phyloP scores from a whole-genome alignment of 192 early-diverging fungal species.

The Backusella sp. region DNA sequence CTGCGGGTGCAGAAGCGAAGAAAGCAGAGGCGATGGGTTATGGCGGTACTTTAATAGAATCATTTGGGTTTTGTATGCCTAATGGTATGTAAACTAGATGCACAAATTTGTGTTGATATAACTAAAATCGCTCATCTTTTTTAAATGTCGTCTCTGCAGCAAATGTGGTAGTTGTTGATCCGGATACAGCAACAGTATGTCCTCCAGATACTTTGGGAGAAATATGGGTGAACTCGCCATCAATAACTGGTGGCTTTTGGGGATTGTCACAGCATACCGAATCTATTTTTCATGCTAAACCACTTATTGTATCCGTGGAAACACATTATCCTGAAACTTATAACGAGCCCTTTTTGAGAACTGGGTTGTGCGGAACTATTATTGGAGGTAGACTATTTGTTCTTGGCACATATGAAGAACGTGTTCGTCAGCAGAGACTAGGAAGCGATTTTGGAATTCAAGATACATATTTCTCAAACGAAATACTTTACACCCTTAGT shows the following conservation, averaged over 20 bases:
- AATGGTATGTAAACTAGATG: conserved; percentile 39
- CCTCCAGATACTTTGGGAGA: conserved; percentile 76
- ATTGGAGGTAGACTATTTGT: conserved; percentile 71
- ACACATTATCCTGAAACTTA: conserved; percentile 52
- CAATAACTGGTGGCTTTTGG: conserved; percentile 76
- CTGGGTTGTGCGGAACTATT: conserved; percentile 70
- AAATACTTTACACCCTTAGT: conserved; percentile 36
- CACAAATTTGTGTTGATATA: neutral
- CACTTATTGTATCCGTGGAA: conserved; percentile 50
- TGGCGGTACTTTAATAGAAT: conserved; percentile 40
- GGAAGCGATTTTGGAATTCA: conserved; percentile 28
- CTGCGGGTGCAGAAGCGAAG: conserved; percentile 37
- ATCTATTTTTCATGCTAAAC: conserved; percentile 70
- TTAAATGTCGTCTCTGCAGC: conserved; percentile 29
- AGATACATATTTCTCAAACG: conserved; percentile 38
- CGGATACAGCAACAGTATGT: conserved; percentile 74
- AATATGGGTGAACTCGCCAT: conserved; percentile 80
- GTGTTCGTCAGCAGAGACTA: conserved; percentile 57
- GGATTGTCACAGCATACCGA: conserved; percentile 70
- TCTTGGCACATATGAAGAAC: conserved; percentile 77
- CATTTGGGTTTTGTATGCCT: conserved; percentile 62
- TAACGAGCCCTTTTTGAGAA: conserved; percentile 70
- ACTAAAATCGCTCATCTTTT: neutral
- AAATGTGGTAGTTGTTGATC: conserved; percentile 78
- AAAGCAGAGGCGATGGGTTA: conserved; percentile 29